Evolutionary conservation across 1,284 basidiomycete genomes (phyloP).

Genomic region (Lentinus polychrous): DNA sequence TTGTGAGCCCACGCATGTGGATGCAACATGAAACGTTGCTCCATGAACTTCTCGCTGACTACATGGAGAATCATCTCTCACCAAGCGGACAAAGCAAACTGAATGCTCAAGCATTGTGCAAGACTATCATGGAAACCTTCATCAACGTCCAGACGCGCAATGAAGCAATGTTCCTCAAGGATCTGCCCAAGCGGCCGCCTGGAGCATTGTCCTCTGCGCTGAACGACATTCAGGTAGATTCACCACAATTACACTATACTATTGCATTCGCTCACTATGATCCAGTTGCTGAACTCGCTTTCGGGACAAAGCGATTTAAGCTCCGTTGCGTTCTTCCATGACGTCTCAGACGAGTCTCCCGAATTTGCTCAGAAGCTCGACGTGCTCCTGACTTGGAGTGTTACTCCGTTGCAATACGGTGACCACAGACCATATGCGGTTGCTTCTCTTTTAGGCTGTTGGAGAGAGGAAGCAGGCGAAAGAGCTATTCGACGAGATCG

Average conservation of each 20-base stretch:
- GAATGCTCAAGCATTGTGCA: conserved; percentile 35
- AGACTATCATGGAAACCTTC: conserved; percentile 42
- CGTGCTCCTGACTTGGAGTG: conserved; percentile 81
- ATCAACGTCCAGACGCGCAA: conserved; percentile 62
- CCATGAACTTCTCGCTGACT: conserved; percentile 36
- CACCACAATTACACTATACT: background rate
- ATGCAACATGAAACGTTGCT: conserved; percentile 41
- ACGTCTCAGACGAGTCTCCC: conserved; percentile 34
- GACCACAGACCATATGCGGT: conserved; percentile 81
- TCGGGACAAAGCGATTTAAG: conserved; percentile 63
- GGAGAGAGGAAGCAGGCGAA: conserved; percentile 58
- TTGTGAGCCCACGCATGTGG: conserved; percentile 71
- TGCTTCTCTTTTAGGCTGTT: conserved; percentile 66
- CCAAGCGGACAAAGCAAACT: conserved; percentile 31
- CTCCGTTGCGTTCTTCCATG: conserved; percentile 55
- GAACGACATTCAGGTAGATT: conserved; percentile 55
- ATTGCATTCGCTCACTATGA: background rate
- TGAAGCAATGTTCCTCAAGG: conserved; percentile 70
- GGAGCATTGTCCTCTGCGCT: conserved; percentile 29
- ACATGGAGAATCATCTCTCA: conserved; percentile 23
- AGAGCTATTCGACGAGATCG: conserved; percentile 53
- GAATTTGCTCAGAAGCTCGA: conserved; percentile 68
- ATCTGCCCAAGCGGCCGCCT: conserved; percentile 52
- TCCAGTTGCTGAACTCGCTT: conserved; percentile 76
- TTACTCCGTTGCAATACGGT: conserved; percentile 79